Conservation (phyloP, 2,329 filamentous ascomycete species). For the Fusarium temperatum region DNA sequence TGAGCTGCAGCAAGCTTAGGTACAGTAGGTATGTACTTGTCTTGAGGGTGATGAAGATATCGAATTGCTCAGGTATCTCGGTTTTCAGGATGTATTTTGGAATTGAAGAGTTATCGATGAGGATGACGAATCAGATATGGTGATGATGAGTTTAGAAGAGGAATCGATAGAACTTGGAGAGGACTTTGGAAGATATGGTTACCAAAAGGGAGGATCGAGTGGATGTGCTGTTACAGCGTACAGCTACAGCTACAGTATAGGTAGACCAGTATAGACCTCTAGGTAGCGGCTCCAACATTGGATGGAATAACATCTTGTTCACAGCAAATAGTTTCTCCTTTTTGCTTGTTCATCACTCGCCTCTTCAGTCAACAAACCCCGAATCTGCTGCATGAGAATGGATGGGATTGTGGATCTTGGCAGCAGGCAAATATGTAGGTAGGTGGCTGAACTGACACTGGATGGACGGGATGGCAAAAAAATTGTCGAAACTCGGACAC, state of each 20-base stretch:
- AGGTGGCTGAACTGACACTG: conserved; percentile 4
- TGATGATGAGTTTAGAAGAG: conserved; percentile 2
- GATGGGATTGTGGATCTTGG: conserved; percentile 5
- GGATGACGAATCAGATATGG: background rate
- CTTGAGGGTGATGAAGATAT: background rate
- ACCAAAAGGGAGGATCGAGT: conserved; percentile 11
- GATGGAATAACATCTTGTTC: background rate
- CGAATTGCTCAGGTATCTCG: background rate
- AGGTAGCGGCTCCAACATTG: background rate
- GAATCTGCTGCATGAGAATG: conserved; percentile 23
- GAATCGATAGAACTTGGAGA: background rate
- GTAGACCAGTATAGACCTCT: background rate
- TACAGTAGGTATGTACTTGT: background rate
- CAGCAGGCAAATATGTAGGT: conserved; percentile 2
- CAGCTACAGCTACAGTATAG: background rate
- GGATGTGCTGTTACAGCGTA: background rate
- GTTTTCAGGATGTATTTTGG: background rate
- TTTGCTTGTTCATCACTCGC: conserved; percentile 18
- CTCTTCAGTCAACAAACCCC: conserved; percentile 3
- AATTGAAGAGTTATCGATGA: background rate
- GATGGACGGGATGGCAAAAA: conserved; percentile 19
- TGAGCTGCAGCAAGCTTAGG: conserved; percentile 13
- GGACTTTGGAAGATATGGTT: background rate
- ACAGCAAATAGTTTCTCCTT: conserved; percentile 2
- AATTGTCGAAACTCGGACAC: conserved; percentile 14